Base-by-base conservation (phyloP, 805 yeast genomes). In the Sungouiozyma ichnusensis region DNA sequence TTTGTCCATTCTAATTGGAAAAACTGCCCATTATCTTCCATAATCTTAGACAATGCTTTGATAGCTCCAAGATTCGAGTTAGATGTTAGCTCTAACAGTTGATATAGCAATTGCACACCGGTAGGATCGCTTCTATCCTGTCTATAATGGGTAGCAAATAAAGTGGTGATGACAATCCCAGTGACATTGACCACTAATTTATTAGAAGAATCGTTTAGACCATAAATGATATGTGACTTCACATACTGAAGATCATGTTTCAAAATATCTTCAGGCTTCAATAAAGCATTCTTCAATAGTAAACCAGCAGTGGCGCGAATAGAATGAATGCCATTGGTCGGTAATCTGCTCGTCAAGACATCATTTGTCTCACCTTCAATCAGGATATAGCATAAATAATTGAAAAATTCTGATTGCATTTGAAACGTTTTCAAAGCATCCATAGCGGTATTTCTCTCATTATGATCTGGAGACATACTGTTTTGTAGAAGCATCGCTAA, bases 231-330 rank as follows among this genome's bases (percentile, higher is more conserved):
- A 41, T 64, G 53, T n/a, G 56, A 46, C 48, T 73, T 68, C 32
- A 80, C 67, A 51, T 74, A 70, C 8, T 60, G 67, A 49, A 48
- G 60, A 63, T 40, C 58, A 54, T 40, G 71, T 39, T 43, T 45
- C 15, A 44, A 5, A 9, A 45, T 42, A 54, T 50, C 63, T 48
- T 42, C 48, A 50, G 70, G 51, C 61, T 60, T 46, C 33, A 75
- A 53, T n/a, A 87, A 64, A 47, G 74, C 74, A 62, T 88, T 90
- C 58, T 92, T 90, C 60, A 92, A 71, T 54, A 79, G 69, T 45
- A 88, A 63, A 8, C 97, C 98, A 1, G 97, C 90, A 0, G 94
- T 79, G 1, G 95, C 95, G 40, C 96, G 72, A 39, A 51, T 48
- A 20, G 54, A 53, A 19, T 53, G 52, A 31, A 58, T 36, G 17